phyloP scores from a whole-genome alignment of 2,329 filamentous ascomycete species.

The Aspergillus sp. region DNA sequence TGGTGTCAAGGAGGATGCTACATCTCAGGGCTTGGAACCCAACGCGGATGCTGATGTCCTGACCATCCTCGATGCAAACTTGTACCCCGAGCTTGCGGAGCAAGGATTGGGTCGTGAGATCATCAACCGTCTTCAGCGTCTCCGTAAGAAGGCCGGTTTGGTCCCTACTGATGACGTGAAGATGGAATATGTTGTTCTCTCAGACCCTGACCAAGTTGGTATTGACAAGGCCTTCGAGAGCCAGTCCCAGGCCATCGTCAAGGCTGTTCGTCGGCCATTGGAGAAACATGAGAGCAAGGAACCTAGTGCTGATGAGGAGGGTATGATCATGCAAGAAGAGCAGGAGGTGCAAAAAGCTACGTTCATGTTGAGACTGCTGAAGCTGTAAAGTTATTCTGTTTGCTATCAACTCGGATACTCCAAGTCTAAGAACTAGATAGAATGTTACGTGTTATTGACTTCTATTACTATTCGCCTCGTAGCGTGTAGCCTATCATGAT shows the following conservation, averaged over 20 bases:
- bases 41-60: constrained; percentile 87
- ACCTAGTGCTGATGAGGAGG: constrained; percentile 47
- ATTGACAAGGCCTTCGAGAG: constrained; percentile 62
- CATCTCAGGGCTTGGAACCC: constrained; percentile 69
- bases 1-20: constrained; percentile 65
- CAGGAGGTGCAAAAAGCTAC: constrained; percentile 79
- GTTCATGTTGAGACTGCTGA: constrained; percentile 68
- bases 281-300: constrained; percentile 62
- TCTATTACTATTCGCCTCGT: too few species aligned
- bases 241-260: constrained; percentile 64
- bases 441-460: too few species aligned
- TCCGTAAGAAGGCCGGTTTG: constrained; percentile 89
- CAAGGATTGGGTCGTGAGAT: constrained; percentile 89
- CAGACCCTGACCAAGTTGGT: constrained; percentile 70
- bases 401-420: constrained; percentile 4
- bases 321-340: constrained; percentile 71
- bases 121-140: constrained; percentile 82
- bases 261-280: constrained; percentile 68
- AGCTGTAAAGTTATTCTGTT: constrained; percentile 47
- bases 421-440: neutral
- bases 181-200: constrained; percentile 82
- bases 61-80: constrained; percentile 75
- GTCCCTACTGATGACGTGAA: constrained; percentile 88
- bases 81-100: constrained; percentile 77
- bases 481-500: neutral